Base-by-base conservation (phyloP, 2,329 filamentous ascomycete species). In the Fusarium sp. region DNA sequence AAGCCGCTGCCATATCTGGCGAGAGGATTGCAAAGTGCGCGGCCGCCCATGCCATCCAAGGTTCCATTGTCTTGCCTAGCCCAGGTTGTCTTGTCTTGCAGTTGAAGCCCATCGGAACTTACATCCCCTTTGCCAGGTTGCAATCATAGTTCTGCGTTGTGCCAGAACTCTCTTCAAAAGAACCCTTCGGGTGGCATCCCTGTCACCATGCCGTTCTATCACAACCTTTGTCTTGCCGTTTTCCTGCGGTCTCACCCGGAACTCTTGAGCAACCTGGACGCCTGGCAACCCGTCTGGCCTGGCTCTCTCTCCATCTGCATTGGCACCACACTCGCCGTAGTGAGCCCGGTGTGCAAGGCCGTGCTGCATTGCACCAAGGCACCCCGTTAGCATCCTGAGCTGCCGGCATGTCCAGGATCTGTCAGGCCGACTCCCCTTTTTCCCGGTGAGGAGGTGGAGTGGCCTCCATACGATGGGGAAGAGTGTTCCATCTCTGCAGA, bases 201-300 rank as follows among this genome's bases (percentile, higher is more conserved):
- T 60, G 69, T 37, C 35, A 70, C 63, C 54, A 61, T 74, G 71
- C 68, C 54, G 72, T 74, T 61, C 47, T 66, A 45, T 60, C 73
- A 54, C 63, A 40, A 47, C 68, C 40, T 43, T 69, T 61, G 63
- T 43, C 58, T 45, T 66, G 56, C 52, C 38, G 47, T 38, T 62
- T 62, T 37, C 40, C 63, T 76, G 69, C 58, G 70, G 74, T 76
- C 65, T 75, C 63, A 71, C 67, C 57, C 30, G 40, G 66, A 64
- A 22, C 27, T 43, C 30, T 63, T 32, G 30, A 47, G 58, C 54
- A 20, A 54, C 57, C 54, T 50, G 45, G 64, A 30, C 43, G 32
- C 45, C 57, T 57, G 64, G 40, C 52, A 60, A 63, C 58, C 17
- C 17, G 37, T 17, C 40, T n/a, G 54, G 63, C 40, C 43, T 59